Evolutionary conservation across 1,139 yeast species (phyloP).

Genomic region (Geotrichum citri-aurantii): DNA sequence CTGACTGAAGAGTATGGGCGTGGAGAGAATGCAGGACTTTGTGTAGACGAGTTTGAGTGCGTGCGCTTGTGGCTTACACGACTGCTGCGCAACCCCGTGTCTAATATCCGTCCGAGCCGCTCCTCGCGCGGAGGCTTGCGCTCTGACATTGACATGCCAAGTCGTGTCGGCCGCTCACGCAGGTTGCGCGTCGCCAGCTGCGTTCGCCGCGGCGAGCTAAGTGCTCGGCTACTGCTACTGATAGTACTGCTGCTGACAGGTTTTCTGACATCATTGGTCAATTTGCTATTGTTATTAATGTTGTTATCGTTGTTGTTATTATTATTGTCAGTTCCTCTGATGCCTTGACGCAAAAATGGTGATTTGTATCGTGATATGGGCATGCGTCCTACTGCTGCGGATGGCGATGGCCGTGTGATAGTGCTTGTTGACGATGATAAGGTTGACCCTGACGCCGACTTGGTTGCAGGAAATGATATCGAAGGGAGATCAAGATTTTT

Average conservation of each 20-base stretch:
- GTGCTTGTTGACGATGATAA: neutral
- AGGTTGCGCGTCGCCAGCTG: neutral
- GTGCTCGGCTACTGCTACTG: neutral
- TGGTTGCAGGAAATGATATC: conserved; percentile 5
- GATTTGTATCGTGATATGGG: neutral
- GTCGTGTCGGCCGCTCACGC: neutral
- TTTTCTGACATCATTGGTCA: neutral
- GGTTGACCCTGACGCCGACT: neutral
- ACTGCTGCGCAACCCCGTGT: neutral
- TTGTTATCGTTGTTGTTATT: neutral
- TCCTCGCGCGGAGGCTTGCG: neutral
- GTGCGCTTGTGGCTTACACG: neutral
- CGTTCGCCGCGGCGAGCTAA: neutral
- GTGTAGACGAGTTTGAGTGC: neutral
- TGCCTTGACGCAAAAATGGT: neutral
- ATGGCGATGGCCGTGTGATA: neutral
- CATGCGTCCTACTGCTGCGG: no score
- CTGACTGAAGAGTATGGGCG: neutral
- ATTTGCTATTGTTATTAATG: neutral
- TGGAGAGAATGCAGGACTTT: neutral
- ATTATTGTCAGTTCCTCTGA: neutral
- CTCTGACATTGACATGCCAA: neutral
- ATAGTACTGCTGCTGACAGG: neutral
- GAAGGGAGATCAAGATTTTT: conserved; percentile 12
- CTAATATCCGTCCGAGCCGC: neutral